phyloP scores from a whole-genome alignment of 2,329 filamentous ascomycete genomes.

The Xenosphaeropsis pyriputrescens region DNA sequence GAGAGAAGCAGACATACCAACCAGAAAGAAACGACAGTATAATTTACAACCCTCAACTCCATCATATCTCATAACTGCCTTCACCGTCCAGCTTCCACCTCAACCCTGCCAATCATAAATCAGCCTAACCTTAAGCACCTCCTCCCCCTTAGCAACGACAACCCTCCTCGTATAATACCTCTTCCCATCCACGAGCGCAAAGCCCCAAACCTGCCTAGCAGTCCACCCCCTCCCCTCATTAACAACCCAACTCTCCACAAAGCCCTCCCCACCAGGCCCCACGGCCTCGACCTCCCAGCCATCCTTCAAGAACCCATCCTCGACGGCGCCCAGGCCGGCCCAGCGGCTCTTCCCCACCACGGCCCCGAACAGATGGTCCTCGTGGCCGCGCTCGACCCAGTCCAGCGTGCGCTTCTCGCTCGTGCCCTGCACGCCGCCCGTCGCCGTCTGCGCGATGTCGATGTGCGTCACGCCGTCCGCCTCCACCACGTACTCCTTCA shows the following conservation, averaged over 20 bases:
- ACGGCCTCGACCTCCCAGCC: conserved; percentile 25
- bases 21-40: background rate
- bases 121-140: conserved; percentile 22
- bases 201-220: conserved; percentile 36
- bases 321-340: conserved; percentile 19
- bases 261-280: conserved; percentile 24
- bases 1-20: no score
- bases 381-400: conserved; percentile 34
- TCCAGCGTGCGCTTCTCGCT: conserved; percentile 41
- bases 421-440: conserved; percentile 44
- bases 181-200: conserved; percentile 24
- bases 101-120: conserved; percentile 24
- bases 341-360: conserved; percentile 33
- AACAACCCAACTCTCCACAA: conserved; percentile 32
- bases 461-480: conserved; percentile 29
- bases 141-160: conserved; percentile 21
- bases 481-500: conserved; percentile 25
- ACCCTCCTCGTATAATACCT: conserved; percentile 23
- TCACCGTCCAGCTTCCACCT: no score
- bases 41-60: background rate
- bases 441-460: conserved; percentile 45
- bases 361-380: conserved; percentile 48
- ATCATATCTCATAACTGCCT: no score
- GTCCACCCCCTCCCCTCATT: conserved; percentile 35
- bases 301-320: conserved; percentile 25